A percentile compares a stretch with the other conserved stretches of the same genome.
Evolutionary conservation across 1,284 basidiomycete genomes (phyloP).

Genomic region (Cutaneotrichosporon sp.): DNA sequence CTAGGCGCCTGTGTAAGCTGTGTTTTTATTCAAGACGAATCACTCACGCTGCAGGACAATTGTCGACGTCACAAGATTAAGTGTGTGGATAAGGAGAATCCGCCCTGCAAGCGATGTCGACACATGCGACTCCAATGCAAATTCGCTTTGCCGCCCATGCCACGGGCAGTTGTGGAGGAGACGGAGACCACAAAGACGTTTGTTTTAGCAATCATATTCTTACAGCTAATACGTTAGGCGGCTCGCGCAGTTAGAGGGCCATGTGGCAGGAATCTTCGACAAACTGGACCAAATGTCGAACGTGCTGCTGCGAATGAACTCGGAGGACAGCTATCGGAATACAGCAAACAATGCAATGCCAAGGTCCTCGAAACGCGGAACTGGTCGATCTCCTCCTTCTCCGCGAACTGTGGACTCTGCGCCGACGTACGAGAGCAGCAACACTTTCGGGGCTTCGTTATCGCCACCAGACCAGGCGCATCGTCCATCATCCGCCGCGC

Average conservation of each 20-base stretch:
- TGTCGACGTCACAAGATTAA: constrained; percentile 27
- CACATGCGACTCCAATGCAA: constrained; percentile 22
- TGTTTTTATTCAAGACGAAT: no score
- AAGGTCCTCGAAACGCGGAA: no score
- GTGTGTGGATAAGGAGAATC: constrained; percentile 27
- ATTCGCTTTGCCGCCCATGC: constrained; percentile 24
- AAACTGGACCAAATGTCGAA: constrained; percentile 17
- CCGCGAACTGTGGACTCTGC: neutral
- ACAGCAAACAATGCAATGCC: no score
- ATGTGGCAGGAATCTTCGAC: constrained; percentile 16
- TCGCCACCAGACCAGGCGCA: no score
- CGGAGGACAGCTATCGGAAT: no score
- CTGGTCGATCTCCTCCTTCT: neutral
- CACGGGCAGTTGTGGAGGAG: constrained; percentile 7
- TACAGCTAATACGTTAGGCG: no score
- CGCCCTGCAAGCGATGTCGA: constrained; percentile 24
- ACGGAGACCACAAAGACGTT: constrained; percentile 7
- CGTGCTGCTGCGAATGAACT: neutral
- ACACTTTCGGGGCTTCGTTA: neutral
- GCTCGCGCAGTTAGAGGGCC: constrained; percentile 11
- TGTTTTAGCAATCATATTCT: neutral
- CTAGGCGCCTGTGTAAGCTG: neutral
- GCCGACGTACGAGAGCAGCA: neutral
- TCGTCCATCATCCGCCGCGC: no score
- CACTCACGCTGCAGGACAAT: constrained; percentile 4